Evolutionary conservation across 2,329 filamentous ascomycete species (phyloP), one percentile per base, ranked within the genome.

Genomic region (Ophiostoma perfectum): DNA sequence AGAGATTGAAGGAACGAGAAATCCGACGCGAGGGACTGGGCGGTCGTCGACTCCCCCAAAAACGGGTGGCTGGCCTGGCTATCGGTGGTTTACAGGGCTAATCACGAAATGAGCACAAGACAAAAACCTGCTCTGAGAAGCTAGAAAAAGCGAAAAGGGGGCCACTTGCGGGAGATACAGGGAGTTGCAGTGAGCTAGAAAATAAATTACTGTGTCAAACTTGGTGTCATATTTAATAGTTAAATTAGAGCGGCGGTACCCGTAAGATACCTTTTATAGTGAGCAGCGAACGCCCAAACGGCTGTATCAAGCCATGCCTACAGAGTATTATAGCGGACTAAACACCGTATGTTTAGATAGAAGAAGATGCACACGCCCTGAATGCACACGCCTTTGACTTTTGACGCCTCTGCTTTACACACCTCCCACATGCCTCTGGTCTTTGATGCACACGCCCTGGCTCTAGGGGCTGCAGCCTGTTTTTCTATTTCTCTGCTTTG

Each of bases 11-110:
- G 36, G 45, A 14, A 42, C 42, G 45, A 64, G n/a, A 44, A 64
- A 41, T 27, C n/a, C n/a, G 2, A 9, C 18, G 7, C 38, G 58
- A 62, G 58, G 58, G 58, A 62, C 58, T 62, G 58, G 58, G 58
- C 58, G 58, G 58, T 62, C 58, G 36, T 62, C 58, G 6, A 62
- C 58, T 62, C 58, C 58, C 58, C 58, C 58, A 62, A 62, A 62
- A 42, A 27, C 18, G 18, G 49, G 18, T 55, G 49, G n/a, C 7
- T 27, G 49, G 49, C 49, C 45, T 55, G 49, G 49, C 49, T 55
- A 55, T 27, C 42, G n/a, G 49, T 18, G 38, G 58, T 62, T 62
- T 62, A 62, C 58, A 62, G 58, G 58, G 58, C 38, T 41, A 58
- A 58, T 62, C 58, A 38, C 58, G 38, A 62, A 62, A 62, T 62